A percentile compares a stretch with the other conserved stretches of the same genome.
phyloP scores from a whole-genome alignment of 2,329 filamentous ascomycete genomes.

The Alternaria ethzedia region DNA sequence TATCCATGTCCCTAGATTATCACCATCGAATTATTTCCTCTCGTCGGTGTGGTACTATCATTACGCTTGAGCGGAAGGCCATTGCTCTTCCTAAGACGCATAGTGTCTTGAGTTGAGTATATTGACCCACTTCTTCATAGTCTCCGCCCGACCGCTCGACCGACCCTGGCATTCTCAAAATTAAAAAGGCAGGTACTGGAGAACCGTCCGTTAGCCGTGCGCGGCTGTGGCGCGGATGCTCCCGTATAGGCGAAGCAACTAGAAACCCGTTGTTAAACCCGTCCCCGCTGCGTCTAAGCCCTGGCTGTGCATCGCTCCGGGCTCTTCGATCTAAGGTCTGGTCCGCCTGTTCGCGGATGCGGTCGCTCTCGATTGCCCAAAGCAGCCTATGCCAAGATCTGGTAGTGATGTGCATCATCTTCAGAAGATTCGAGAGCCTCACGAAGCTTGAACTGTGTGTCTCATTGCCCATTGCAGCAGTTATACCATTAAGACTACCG shows the following conservation, averaged over 20 bases:
- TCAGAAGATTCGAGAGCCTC: background rate
- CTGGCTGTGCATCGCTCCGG: background rate
- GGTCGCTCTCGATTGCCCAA: background rate
- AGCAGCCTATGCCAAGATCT: background rate
- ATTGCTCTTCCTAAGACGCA: background rate
- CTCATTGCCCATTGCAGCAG: background rate
- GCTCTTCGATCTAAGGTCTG: background rate
- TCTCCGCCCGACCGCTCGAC: background rate
- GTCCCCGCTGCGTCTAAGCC: background rate
- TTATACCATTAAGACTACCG: slow-evolving; percentile 35
- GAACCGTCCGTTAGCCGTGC: background rate
- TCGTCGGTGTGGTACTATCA: too few relatives aligned
- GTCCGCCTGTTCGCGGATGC: background rate
- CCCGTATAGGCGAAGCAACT: background rate
- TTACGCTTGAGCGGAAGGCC: background rate
- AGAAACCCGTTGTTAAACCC: background rate
- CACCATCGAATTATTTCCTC: background rate
- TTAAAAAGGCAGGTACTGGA: background rate
- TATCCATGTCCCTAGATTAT: background rate
- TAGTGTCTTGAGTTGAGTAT: background rate
- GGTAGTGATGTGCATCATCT: background rate
- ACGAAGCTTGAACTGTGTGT: background rate
- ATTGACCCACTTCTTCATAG: background rate
- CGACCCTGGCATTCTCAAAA: background rate
- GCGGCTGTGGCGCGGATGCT: background rate